Evolutionary conservation across 202 grass and related monocot genomes (phyloP), one percentile per base, ranked within the genome.

Genomic region (Panicum hallii): DNA sequence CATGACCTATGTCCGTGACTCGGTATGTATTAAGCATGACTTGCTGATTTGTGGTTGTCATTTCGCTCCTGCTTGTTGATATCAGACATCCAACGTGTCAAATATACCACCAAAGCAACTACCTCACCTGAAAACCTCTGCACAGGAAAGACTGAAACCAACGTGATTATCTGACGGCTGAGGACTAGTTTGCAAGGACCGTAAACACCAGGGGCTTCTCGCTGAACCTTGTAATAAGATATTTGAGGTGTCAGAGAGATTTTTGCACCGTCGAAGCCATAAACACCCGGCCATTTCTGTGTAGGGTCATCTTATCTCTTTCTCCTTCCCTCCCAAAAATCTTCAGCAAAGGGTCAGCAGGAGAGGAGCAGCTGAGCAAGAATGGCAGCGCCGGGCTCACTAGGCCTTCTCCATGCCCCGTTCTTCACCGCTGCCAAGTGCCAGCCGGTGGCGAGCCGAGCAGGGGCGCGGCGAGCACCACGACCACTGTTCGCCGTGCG

Each of bases 301-400:
- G 10, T 44, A 63, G 47, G 44, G 50, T 56, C 60, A 77, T 89
- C 89, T 93, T 90, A 93, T 93, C 89, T 79, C 70, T 85, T 89
- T 85, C 48, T 8, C 48, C 72, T 55, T 3, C 72, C 66, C 36
- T 67, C 57, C 52, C 3, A 47, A 6, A 58, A 58, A 69, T 30
- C 82, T 71, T 48, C n/a, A 85, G 81, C 67, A 5, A 41, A 58
- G 23, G 44, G 56, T 38, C 6, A 23, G 69, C 0, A 56, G 30
- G 11, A 16, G 11, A 46, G 53, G 15, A 49, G 78, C 78, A 83
- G 14, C 23, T 10, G 26, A 52, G 30, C 71, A 74, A 82, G 47
- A 65, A 97, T 97, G 94, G 91, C 94, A 56, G 74, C 82, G 15
- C 70, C 79, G 48, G 70, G 85, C 3, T 80, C 81, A 7, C 52